phyloP scores from a whole-genome alignment of 2,329 filamentous ascomycete species.

The Nakataea oryzae region DNA sequence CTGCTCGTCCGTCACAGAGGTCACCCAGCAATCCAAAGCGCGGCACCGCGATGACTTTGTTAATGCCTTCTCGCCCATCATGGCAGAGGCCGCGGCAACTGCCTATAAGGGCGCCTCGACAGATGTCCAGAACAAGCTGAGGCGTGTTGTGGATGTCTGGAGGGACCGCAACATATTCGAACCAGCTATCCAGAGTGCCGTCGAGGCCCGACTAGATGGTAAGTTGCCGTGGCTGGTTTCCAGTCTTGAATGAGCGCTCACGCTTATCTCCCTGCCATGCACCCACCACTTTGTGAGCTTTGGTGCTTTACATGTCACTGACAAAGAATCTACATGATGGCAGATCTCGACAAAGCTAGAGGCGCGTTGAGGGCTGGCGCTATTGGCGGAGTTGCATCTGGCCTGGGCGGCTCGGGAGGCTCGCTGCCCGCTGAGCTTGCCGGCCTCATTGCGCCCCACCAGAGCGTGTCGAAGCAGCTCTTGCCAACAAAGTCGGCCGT shows the following conservation, averaged over 20 bases:
- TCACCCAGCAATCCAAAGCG: conserved; percentile 91
- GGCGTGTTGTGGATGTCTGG: conserved; percentile 91
- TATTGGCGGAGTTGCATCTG: conserved; percentile 55
- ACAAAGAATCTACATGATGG: background rate
- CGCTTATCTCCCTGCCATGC: background rate
- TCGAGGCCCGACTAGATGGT: conserved; percentile 76
- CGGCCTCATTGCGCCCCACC: conserved; percentile 64
- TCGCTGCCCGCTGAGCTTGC: conserved; percentile 66
- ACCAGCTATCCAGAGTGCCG: conserved; percentile 62
- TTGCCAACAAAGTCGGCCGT: conserved; percentile 56
- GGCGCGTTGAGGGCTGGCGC: conserved; percentile 36
- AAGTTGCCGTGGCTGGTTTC: conserved; percentile 20
- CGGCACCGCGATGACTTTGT: conserved; percentile 89
- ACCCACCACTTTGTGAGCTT: background rate
- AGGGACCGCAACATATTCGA: conserved; percentile 80
- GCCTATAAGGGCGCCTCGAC: conserved; percentile 83
- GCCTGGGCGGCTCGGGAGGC: conserved; percentile 32
- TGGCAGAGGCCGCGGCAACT: conserved; percentile 80
- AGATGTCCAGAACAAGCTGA: conserved; percentile 80
- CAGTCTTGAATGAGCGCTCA: no score
- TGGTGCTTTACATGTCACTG: background rate
- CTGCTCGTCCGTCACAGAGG: conserved; percentile 47
- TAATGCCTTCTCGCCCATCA: conserved; percentile 79
- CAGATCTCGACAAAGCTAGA: conserved; percentile 53
- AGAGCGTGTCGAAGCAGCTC: conserved; percentile 62